These are phyloP conservation scores for Leccinum boreale DNA, from an alignment of 768 basidiomycete genomes.

Conservation along the genomic window DNA sequence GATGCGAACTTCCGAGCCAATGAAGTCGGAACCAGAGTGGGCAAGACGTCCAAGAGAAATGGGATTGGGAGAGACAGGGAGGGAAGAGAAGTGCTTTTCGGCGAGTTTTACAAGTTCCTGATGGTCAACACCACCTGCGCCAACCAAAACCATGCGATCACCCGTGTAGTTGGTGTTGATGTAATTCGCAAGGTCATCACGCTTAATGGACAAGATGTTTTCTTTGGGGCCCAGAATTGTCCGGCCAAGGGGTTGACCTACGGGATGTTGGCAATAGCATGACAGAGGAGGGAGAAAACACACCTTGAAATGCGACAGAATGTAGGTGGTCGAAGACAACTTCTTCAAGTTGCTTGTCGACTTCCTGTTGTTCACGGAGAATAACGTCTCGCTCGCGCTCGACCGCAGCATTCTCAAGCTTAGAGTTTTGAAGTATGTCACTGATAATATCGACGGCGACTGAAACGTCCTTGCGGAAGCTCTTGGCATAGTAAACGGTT, in stretches of 20 bases:
- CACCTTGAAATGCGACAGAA: constrained; percentile 94
- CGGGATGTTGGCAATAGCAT: constrained; percentile 5
- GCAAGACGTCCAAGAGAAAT: constrained; percentile 82
- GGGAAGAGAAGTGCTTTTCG: constrained; percentile 85
- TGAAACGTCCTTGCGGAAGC: constrained; percentile 93
- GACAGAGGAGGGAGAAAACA: constrained; percentile 1
- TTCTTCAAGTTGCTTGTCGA: constrained; percentile 97
- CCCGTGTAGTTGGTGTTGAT: constrained; percentile 98
- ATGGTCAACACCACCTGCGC: constrained; percentile 94
- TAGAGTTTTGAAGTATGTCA: constrained; percentile 97
- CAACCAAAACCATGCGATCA: constrained; percentile 98
- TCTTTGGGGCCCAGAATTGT: constrained; percentile 96
- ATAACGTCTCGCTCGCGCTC: constrained; percentile 98
- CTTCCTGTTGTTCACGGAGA: constrained; percentile 96
- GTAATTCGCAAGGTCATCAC: constrained; percentile 83
- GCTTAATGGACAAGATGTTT: constrained; percentile 94
- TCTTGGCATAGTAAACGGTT: constrained; percentile 99
- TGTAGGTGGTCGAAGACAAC: constrained; percentile 99
- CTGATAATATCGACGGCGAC: constrained; percentile 93
- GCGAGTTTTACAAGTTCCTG: constrained; percentile 90
- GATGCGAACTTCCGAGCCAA: constrained; percentile 93
- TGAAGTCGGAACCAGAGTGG: constrained; percentile 75
- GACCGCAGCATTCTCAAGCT: constrained; percentile 81
- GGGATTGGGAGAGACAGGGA: constrained; percentile 85
- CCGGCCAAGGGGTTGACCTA: constrained; percentile 92